A percentile compares a stretch with the other conserved stretches of the same genome.
Conservation (phyloP, 768 basidiomycete genomes). For the Hericium coralloides region DNA sequence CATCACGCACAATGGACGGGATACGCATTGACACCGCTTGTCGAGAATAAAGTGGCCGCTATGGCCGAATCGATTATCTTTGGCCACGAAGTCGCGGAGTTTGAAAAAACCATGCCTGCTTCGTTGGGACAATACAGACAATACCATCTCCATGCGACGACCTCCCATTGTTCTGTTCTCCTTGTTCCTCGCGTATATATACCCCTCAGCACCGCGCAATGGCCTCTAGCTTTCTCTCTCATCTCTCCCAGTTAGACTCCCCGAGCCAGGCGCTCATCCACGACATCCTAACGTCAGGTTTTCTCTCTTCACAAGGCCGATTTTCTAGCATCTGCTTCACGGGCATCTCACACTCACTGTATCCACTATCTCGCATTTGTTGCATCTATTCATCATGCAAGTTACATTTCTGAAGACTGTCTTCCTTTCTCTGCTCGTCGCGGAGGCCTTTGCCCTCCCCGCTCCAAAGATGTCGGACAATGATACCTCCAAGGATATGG, state of each 20-base stretch:
- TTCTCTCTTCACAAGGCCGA: background rate
- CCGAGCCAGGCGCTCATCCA: background rate
- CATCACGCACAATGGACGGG: no score
- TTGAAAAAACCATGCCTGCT: background rate
- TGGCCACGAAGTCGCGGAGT: background rate
- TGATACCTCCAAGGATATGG: background rate
- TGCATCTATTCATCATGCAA: slow-evolving; percentile 2
- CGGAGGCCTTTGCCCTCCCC: slow-evolving; percentile 6
- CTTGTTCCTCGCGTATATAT: slow-evolving; percentile 2
- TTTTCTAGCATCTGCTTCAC: background rate
- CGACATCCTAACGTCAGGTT: background rate
- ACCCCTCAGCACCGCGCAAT: background rate
- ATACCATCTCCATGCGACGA: background rate
- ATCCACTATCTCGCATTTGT: background rate
- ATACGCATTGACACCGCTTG: no score
- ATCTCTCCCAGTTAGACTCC: background rate
- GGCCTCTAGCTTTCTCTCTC: background rate
- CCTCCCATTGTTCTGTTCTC: background rate
- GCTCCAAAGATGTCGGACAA: background rate
- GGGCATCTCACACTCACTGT: background rate
- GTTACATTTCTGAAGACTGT: slow-evolving; percentile 1
- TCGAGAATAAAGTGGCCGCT: no score
- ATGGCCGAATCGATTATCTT: no score
- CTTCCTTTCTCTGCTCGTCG: background rate
- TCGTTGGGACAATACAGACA: background rate